Evolutionary conservation across 129 eudicot species (phyloP), one percentile per base, ranked within the genome.

Genomic region (Helichrysum umbraculigerum): DNA sequence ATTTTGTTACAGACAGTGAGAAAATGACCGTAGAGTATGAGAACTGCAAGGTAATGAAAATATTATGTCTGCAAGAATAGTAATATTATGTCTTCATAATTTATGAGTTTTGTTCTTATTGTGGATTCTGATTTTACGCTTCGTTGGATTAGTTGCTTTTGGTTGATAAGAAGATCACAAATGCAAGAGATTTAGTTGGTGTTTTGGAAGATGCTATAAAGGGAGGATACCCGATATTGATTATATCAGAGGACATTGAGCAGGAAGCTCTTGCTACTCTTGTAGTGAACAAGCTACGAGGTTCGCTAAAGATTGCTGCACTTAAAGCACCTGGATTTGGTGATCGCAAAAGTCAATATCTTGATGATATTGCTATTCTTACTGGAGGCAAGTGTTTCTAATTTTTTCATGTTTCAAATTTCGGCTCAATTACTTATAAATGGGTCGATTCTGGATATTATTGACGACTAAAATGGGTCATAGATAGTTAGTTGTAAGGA

Each of bases 251-350:
- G 74, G 96, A 90, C 44, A 81, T 90, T 25, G 93, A 88, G 82
- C 93, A 88, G 74, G 96, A 90, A 80, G 91, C 96, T 41, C 87
- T 90, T 58, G 96, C 93, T 33, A 90, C 96, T 25, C 91, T 90
- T 70, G 96, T 90, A 20, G 93, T 88, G 8, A 91, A 91, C 88
- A 91, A 84, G 62, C 83, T 91, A 42, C 74, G 96, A 78, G 96
- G 96, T 47, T 78, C 93, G 58, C 14, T 80, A 32, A 80, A 80
- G 66, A 80, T 80, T 44, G 83, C 79, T 42, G 83, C 83, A 39
- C 79, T 91, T 25, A 91, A 91, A 68, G 86, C 89, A 72, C 97
- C 97, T 30, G 93, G 93, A 25, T 91, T 85, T 83, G 97, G 88
- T 79, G 93, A 80, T 8, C 70, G 79, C 39, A 80, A 80, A 35